Evolutionary conservation across 2,329 filamentous ascomycete species (phyloP).

Genomic region (Zalaria sp.): DNA sequence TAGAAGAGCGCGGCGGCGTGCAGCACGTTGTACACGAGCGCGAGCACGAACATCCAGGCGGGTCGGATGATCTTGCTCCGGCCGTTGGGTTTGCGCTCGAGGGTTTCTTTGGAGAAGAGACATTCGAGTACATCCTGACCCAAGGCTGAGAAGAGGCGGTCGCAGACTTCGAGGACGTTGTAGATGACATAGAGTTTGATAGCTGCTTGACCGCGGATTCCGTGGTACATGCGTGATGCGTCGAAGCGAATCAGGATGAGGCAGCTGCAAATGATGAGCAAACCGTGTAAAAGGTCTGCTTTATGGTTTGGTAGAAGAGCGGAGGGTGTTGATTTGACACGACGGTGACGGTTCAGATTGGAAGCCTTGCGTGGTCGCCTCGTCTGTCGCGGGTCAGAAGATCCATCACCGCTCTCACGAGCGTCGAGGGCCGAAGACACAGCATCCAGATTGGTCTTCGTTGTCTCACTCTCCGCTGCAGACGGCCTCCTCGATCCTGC

Average conservation of each 20-base stretch:
- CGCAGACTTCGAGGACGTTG: conserved; percentile 87
- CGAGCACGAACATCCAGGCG: conserved; percentile 79
- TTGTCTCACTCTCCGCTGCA: conserved; percentile 5
- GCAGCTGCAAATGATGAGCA: conserved; percentile 77
- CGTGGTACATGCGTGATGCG: conserved; percentile 95
- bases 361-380: conserved; percentile 3
- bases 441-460: neutral
- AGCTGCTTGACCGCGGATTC: conserved; percentile 86
- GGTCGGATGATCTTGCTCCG: conserved; percentile 83
- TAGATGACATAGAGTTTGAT: conserved; percentile 99
- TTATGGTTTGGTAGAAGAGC: conserved; percentile 79
- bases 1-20: conserved; percentile 88
- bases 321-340: conserved; percentile 75
- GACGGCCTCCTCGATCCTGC: conserved; percentile 8
- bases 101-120: conserved; percentile 80
- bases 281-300: conserved; percentile 82
- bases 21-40: conserved; percentile 73
- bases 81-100: conserved; percentile 75
- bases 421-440: neutral
- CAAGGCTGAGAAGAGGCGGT: conserved; percentile 77
- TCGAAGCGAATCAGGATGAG: conserved; percentile 79
- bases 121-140: conserved; percentile 96
- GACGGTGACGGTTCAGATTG: conserved; percentile 42
- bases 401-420: neutral
- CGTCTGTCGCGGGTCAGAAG: neutral